Percentiles rank a stretch among this genome's conserved stretches.
phyloP scores from a whole-genome alignment of 148 eudicot genomes.

The Linanthus parryae region DNA sequence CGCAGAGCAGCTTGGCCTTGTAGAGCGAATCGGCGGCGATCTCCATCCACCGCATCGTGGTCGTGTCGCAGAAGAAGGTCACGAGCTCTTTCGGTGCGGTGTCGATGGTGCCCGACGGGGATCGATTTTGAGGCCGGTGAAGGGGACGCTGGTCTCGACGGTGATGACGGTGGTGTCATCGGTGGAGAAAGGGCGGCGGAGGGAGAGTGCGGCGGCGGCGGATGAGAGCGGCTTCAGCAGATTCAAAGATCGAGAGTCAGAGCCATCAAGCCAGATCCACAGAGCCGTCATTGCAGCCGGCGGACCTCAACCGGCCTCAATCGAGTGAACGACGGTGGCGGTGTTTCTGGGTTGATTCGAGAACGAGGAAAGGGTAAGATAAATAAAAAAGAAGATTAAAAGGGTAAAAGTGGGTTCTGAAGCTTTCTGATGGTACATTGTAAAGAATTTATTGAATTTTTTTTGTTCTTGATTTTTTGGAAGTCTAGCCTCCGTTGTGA shows the following conservation, averaged over 20 bases:
- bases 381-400: too few species aligned
- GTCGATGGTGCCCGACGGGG: constrained; percentile 58
- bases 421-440: too few species aligned
- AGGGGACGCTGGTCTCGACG: constrained; percentile 67
- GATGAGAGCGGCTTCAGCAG: constrained; percentile 14
- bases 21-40: constrained; percentile 93
- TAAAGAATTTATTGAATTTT: too few species aligned
- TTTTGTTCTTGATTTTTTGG: too few species aligned
- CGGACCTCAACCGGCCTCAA: too few species aligned
- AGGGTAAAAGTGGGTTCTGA: too few species aligned
- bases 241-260: constrained; percentile 21
- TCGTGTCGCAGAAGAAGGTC: constrained; percentile 60
- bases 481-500: too few species aligned
- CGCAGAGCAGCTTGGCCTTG: constrained; percentile 79
- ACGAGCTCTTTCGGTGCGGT: constrained; percentile 56
- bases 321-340: too few species aligned
- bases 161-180: constrained; percentile 41
- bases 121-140: constrained; percentile 59
- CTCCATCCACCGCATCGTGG: constrained; percentile 78
- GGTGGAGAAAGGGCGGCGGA: constrained; percentile 32
- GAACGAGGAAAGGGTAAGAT: too few species aligned
- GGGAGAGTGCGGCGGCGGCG: constrained; percentile 19
- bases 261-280: too few species aligned
- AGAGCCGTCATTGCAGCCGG: too few species aligned
- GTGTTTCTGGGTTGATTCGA: too few species aligned